Conservation (phyloP, 164 flowering plant genomes). For the Macadamia integrifolia region DNA sequence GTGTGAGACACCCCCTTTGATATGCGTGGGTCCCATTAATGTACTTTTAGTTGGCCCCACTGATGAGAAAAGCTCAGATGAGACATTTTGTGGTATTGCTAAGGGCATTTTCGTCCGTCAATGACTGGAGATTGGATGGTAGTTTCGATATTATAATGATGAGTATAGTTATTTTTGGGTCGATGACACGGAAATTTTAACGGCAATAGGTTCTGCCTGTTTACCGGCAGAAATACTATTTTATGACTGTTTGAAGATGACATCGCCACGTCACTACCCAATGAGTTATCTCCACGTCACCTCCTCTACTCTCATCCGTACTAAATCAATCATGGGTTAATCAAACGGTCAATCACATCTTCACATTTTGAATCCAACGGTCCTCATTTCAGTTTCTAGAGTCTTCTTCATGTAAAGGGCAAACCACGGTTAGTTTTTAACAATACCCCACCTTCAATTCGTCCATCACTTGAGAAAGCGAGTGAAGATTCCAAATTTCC, state of each 20-base stretch:
- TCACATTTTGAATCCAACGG: not conserved
- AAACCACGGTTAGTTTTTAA: slow-evolving; percentile 18
- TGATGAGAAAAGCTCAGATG: too few species aligned
- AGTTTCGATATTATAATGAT: too few species aligned
- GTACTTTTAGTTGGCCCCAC: too few species aligned
- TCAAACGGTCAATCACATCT: not conserved
- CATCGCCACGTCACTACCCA: slow-evolving; percentile 5
- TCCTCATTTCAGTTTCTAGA: slow-evolving; percentile 10
- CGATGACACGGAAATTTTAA: not conserved
- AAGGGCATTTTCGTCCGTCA: too few species aligned
- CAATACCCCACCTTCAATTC: not conserved
- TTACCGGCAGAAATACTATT: not conserved
- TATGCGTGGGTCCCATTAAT: too few species aligned
- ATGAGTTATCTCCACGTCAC: slow-evolving; percentile 16
- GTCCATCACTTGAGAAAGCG: not conserved
- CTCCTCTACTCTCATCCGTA: not conserved
- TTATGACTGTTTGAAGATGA: slow-evolving; percentile 5
- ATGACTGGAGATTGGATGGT: too few species aligned
- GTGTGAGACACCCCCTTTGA: too few species aligned
- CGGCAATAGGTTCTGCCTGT: not conserved
- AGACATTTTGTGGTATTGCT: too few species aligned
- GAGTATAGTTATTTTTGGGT: too few species aligned
- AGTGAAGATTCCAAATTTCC: not conserved
- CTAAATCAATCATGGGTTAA: too few species aligned
- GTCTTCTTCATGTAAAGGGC: slow-evolving; percentile 4